Evolutionary conservation across 257 asterid genomes (phyloP), one percentile per base, ranked within the genome.

Genomic region (Fraxinus pennsylvanica): DNA sequence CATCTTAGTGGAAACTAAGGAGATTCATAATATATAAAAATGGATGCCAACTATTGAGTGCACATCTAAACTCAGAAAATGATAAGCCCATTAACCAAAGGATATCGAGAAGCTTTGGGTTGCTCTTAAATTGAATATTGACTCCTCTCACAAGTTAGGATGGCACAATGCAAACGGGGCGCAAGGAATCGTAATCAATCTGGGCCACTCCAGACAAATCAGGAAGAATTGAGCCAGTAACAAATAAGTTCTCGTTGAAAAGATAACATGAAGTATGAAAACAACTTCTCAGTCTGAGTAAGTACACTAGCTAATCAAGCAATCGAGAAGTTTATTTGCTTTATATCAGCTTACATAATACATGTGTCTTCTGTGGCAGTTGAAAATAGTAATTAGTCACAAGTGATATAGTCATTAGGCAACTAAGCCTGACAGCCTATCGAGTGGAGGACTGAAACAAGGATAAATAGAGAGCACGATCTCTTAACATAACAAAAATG

Each of bases 131-230:
- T 45, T 78, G 52, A 69, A 39, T 78, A 76, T 10, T 22, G 25
- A 61, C 68, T 9, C n/a, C 15, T 27, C 59, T 13, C 7, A 6
- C 69, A 32, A 14, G 38, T 22, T 73, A 66, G 50, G 36, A 71
- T 70, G 57, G 29, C 33, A 38, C 67, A 33, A 61, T n/a, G 35
- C 32, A 57, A 22, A 47, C 12, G n/a, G 66, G 19, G 33, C 1
- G 71, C 78, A 36, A 59, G 14, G 21, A 35, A 35, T 67, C 57
- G 71, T 50, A 38, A 77, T 70, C 76, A 82, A 76, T 59, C 54
- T 43, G 54, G 69, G 17, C 69, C 32, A 63, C 35, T 63, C 69
- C 69, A 10, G 27, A 63, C 69, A 63, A 57, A 2, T 25, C 36
- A 63, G 36, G 9, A 63, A 22, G 69, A 63, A 22, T 27, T 63